These are phyloP conservation scores for Chenopodium album DNA, from an alignment of 148 eudicot species.

Conservation along the genomic window DNA sequence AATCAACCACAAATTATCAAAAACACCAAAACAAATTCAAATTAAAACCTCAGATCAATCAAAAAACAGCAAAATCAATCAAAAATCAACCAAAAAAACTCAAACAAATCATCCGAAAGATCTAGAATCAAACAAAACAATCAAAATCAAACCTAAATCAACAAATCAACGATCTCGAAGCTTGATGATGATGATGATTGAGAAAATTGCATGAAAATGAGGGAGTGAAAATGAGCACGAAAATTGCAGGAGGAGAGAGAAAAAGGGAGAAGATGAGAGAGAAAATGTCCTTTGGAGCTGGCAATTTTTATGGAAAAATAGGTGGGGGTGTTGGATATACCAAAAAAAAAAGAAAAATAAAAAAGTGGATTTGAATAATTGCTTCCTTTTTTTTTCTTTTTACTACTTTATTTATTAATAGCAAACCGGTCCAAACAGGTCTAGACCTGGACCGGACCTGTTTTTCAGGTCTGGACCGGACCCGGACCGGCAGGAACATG, in stretches of 20 bases:
- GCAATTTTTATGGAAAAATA: slow-evolving; percentile 26
- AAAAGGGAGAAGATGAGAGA: slow-evolving; percentile 17
- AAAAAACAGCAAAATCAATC: not conserved
- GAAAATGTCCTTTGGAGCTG: slow-evolving; percentile 38
- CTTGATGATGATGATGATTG: not conserved
- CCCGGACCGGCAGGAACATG: too few species aligned
- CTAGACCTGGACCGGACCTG: too few species aligned
- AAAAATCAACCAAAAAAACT: not conserved
- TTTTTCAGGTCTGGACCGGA: too few species aligned
- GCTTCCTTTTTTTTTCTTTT: slow-evolving; percentile 2
- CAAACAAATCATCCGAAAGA: not conserved
- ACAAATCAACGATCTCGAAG: slow-evolving; percentile 12
- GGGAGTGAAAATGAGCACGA: not conserved
- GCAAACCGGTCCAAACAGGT: too few species aligned
- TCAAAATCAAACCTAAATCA: slow-evolving; percentile 3
- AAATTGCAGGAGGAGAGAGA: slow-evolving; percentile 26
- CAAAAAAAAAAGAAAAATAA: not conserved
- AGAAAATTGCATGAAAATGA: not conserved
- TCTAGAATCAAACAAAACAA: not conserved
- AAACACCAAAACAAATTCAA: not conserved
- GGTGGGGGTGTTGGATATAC: slow-evolving; percentile 10
- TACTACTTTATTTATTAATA: not conserved
- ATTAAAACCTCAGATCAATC: slow-evolving; percentile 1
- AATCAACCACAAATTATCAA: not conserved
- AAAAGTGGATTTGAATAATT: slow-evolving; percentile 30